Conservation (phyloP, 805 yeast genomes). For the Candida rishiriensis region DNA sequence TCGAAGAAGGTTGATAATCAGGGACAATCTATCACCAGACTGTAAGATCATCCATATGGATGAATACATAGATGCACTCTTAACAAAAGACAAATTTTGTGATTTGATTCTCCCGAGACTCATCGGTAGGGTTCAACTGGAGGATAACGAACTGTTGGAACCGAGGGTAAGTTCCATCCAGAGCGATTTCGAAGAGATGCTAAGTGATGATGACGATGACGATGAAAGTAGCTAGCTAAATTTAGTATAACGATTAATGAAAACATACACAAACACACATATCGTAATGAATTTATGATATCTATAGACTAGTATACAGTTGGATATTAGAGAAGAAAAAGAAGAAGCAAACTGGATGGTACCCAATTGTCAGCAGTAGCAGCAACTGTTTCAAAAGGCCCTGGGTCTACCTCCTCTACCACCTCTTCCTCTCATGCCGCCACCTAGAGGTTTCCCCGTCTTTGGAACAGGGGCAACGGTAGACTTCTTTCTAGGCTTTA, state of each 20-base stretch:
- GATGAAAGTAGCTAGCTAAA: neutral
- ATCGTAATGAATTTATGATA: too few relatives aligned
- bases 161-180: conserved; percentile 36
- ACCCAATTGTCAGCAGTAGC: too few relatives aligned
- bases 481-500: conserved; percentile 36
- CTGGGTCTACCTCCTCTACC: conserved; percentile 27
- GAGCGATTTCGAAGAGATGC: conserved; percentile 28
- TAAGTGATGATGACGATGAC: conserved; percentile 16
- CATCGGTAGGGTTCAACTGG: conserved; percentile 35
- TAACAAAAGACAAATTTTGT: conserved; percentile 54
- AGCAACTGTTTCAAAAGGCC: neutral
- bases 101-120: conserved; percentile 73
- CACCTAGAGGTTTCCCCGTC: conserved; percentile 10
- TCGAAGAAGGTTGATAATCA: conserved; percentile 61
- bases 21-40: conserved; percentile 31
- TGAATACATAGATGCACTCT: conserved; percentile 63
- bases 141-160: conserved; percentile 37
- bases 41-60: conserved; percentile 57
- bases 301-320: neutral
- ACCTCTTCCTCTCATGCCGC: conserved; percentile 11
- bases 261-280: neutral
- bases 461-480: conserved; percentile 37
- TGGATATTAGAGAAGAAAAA: too few relatives aligned
- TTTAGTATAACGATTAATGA: conserved; percentile 6
- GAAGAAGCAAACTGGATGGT: too few relatives aligned